Base-by-base conservation (phyloP, 1,284 basidiomycete genomes). In the Trametes hirsuta region DNA sequence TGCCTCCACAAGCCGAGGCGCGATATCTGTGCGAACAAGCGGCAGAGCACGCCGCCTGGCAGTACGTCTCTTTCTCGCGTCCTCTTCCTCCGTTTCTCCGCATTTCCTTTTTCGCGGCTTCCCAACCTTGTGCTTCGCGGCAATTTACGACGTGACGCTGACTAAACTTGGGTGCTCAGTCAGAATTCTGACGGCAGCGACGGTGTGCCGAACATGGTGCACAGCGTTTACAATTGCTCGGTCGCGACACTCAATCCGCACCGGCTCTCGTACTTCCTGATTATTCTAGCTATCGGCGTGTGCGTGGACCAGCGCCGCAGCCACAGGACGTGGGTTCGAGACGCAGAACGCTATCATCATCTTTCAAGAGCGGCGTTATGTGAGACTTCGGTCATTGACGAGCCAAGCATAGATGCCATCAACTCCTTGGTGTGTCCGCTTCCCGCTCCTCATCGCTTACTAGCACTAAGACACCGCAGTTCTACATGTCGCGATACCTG, bases 401-500 rank as follows among this genome's bases (percentile, higher is more conserved):
- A 87, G 59, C 86, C 88, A 8, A 84, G 83, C 8, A 74, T 87
- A 46, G 83, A 84, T 53, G 87, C 86, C 39, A 83, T 90, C 50
- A 86, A 89, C 69, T 73, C 83, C 4, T 71, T 91, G 57, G 84
- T 88, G 88, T 66, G 73, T 34, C 9, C 22, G 46, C 46, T 24
- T 34, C 15, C 11, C 22, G 39, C 10, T 40, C 39, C 8, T 47
- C 48, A 34, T 11, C 30, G 34, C 6, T 18, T 25, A 30, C n/a
- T n/a, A 36, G 15, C 49, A 47, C 49, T 61, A 47, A 63, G 15
- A n/a, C 12, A n/a, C 35, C 58, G 60, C 66, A 88, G 84, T 87
- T 88, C 68, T 87, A 86, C 71, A 88, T 88, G 85, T 81, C 86
- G 45, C 87, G 85, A 82, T 88, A 86, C 68, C 81, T 88, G 53